Conservation (phyloP, 306 rosid genomes). For the Sechiopsis laciniata region DNA sequence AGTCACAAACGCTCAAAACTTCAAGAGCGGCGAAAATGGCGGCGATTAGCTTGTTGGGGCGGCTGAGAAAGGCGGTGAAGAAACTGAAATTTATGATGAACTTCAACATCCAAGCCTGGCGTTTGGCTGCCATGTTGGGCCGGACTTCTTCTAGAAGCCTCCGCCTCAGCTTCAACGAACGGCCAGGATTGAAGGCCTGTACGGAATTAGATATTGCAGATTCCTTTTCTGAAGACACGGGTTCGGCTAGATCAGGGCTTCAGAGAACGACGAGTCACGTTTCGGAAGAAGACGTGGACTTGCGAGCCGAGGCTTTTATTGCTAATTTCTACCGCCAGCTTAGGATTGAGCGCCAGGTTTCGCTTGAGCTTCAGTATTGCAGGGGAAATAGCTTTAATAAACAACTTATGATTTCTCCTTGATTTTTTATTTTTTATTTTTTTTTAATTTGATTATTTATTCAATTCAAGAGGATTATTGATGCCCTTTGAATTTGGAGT, state of each 20-base stretch:
- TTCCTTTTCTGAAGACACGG: slow-evolving; percentile 30
- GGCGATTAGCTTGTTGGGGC: slow-evolving; percentile 29
- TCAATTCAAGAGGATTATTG: not conserved
- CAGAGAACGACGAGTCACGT: slow-evolving; percentile 54
- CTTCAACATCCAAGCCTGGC: slow-evolving; percentile 44
- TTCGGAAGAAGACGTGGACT: slow-evolving; percentile 64
- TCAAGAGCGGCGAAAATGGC: slow-evolving; percentile 15
- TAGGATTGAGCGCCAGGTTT: slow-evolving; percentile 66
- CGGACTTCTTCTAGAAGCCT: slow-evolving; percentile 26
- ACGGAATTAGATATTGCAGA: slow-evolving; percentile 13
- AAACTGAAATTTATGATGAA: slow-evolving; percentile 47
- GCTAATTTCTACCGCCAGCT: slow-evolving; percentile 62
- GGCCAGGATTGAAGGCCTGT: slow-evolving; percentile 41
- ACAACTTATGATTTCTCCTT: not conserved
- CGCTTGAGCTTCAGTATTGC: slow-evolving; percentile 52
- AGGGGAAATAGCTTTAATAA: slow-evolving; percentile 31
- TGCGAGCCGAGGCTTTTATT: slow-evolving; percentile 63
- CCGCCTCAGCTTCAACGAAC: slow-evolving; percentile 45
- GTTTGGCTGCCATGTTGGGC: slow-evolving; percentile 39
- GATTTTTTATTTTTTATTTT: not conserved
- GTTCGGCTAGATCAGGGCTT: slow-evolving; percentile 29
- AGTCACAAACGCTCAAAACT: not conserved
- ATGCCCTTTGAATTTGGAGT: not conserved
- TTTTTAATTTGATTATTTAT: not conserved
- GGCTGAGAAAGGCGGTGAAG: slow-evolving; percentile 50